These are phyloP conservation scores for Termitomyces sp. DNA, from an alignment of 768 basidiomycete genomes.

Conservation along the genomic window DNA sequence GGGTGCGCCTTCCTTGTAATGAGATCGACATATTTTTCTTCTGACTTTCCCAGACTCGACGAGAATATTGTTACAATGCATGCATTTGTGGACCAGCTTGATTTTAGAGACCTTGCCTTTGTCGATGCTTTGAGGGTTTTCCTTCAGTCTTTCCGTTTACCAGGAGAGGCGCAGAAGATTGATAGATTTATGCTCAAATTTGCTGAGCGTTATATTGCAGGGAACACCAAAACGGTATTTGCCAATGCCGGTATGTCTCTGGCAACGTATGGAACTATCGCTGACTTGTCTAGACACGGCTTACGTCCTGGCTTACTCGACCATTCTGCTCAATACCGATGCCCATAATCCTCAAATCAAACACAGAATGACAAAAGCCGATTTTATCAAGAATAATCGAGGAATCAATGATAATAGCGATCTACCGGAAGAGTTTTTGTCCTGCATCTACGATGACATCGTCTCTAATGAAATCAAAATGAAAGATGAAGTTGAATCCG, in stretches of 20 bases:
- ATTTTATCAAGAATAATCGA: constrained; percentile 92
- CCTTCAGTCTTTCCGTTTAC: constrained; percentile 93
- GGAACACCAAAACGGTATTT: constrained; percentile 79
- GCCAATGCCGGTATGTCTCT: constrained; percentile 80
- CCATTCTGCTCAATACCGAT: constrained; percentile 96
- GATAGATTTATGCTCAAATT: constrained; percentile 99
- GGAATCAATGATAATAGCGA: constrained; percentile 92
- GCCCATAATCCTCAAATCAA: constrained; percentile 95
- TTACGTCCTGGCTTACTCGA: constrained; percentile 93
- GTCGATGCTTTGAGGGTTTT: constrained; percentile 87
- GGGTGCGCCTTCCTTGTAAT: constrained; percentile 49
- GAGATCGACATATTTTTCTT: not conserved
- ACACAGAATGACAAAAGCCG: constrained; percentile 86
- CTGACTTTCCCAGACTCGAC: constrained; percentile 57
- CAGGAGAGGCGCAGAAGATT: constrained; percentile 97
- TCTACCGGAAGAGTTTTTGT: constrained; percentile 81
- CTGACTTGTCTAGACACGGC: constrained; percentile 60
- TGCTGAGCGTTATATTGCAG: constrained; percentile 91
- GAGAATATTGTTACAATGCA: constrained; percentile 94
- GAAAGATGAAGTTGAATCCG: constrained; percentile 91
- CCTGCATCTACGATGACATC: constrained; percentile 85
- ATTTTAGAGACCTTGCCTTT: constrained; percentile 77
- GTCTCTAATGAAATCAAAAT: constrained; percentile 90
- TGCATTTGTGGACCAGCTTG: constrained; percentile 89
- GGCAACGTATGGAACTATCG: not conserved